Evolutionary conservation across 257 asterid genomes (phyloP).

Genomic region (Knoxia roxburghii): DNA sequence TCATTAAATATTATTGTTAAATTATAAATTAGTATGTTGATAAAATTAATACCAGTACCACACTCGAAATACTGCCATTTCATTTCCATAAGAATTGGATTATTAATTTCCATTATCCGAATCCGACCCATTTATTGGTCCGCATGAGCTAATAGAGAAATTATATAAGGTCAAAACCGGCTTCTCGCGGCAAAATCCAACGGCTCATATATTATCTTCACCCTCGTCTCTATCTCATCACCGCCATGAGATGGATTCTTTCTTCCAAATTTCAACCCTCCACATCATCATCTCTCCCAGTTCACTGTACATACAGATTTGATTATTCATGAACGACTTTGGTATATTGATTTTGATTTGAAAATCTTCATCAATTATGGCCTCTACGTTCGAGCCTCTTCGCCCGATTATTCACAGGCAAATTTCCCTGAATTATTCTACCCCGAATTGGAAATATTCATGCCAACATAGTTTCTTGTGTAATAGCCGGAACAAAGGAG

Average conservation of each 20-base stretch:
- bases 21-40: too few species aligned
- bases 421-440: slow-evolving; percentile 34
- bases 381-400: slow-evolving; percentile 35
- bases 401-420: slow-evolving; percentile 49
- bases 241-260: slow-evolving; percentile 23
- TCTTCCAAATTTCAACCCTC: slow-evolving; percentile 3
- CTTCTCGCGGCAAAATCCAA: slow-evolving; percentile 36
- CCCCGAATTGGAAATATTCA: slow-evolving; percentile 27
- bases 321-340: slow-evolving; percentile 15
- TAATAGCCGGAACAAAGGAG: slow-evolving; percentile 36
- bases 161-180: slow-evolving; percentile 33
- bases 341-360: slow-evolving; percentile 6
- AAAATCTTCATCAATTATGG: slow-evolving; percentile 31
- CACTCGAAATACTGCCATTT: too few species aligned
- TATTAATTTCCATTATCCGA: too few species aligned
- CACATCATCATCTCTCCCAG: neutral
- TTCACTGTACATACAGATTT: slow-evolving; percentile 7
- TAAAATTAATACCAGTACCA: too few species aligned
- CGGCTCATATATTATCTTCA: slow-evolving; percentile 37
- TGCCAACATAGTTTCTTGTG: slow-evolving; percentile 27
- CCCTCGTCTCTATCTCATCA: slow-evolving; percentile 38
- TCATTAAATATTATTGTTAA: too few species aligned
- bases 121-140: too few species aligned
- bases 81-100: too few species aligned
- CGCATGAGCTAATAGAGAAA: slow-evolving; percentile 1